Evolutionary conservation across 1,139 yeast species (phyloP), one percentile per base, ranked within the genome.

Genomic region (Candida tetrigidarum): DNA sequence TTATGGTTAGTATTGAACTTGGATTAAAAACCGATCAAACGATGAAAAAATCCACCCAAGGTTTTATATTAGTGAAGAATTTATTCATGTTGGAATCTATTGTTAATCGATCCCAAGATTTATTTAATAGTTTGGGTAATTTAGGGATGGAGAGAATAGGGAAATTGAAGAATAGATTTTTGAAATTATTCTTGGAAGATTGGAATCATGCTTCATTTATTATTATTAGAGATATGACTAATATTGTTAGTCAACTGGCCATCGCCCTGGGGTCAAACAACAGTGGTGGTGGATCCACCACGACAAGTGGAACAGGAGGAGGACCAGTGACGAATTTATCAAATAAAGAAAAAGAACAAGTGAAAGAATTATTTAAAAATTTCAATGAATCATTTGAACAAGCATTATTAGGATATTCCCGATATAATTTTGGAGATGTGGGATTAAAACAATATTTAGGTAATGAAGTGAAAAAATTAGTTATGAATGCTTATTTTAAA

Each of bases 351-450:
- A 82, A 83, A 50, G 97, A 91, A 43, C 81, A 78, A 46, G 82
- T 92, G 47, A 95, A 93, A 59, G 97, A 93, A 49, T 83, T 89
- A 58, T 92, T 91, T 70, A 80, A 78, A 53, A 80, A 73, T 46
- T 92, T 93, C 67, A 92, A 93, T 57, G 82, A 83, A 25, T 89
- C 92, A 43, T 87, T 90, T 59, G 97, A 90, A 49, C 85, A 80
- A 42, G 78, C 93, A 37, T 74, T 86, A 19, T 74, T 76, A 41
- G 78, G 78, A 47, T 84, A 88, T 61, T 83, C 82, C 58, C 72
- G 75, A 52, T 83, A 83, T 64, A 77, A 80, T 50, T 76, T 90
- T 39, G 78, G 84, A 10, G 96, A 91, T 59, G 77, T 81, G 6
- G 76, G 75, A 37, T 71, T 92, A 60, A 80, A 84, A 50, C 76